Base-by-base conservation (phyloP, 352 stramenopile genomes). In the Globisporangium okanoganense region DNA sequence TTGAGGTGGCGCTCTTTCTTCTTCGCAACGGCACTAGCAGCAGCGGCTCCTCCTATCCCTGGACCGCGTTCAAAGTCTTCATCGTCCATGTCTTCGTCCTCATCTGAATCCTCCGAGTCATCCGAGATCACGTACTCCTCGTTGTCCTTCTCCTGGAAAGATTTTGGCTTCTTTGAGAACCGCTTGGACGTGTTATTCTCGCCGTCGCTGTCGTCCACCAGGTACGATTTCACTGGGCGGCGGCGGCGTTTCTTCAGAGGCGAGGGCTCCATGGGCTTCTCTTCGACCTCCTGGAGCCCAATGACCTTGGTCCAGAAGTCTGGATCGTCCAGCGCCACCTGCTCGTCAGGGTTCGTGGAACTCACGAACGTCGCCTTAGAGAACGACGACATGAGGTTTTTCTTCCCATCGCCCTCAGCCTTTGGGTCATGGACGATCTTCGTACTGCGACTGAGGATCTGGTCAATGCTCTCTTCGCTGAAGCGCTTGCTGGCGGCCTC, bases 381-480 rank as follows among this genome's bases (percentile, higher is more conserved):
- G 52, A 98, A 97, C 0, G 86, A 95, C 3, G 87, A 96, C 77
- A 94, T 94, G 3, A 85, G 56, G 54, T 69, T 92, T 57, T 88
- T 90, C 49, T 88, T 89, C 1, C 68, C 72, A 12, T 82, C 84
- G 12, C 29, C 61, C 33, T 72, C 62, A 35, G 70, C 72, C 36
- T 90, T 95, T 13, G 85, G 84, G 64, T 96, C 86, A 61, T 96
- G 86, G 2, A 96, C 70, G 44, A 96, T 95, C 27, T 78, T 94
- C 9, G 84, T 96, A 83, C 80, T 94, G 22, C 87, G 83, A 49
- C 73, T 92, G 29, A 99, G 81, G 78, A 99, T 99, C 57, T 93
- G 91, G 56, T 99, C 97, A 69, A 99, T 99, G 60, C 98, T 98
- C 71, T 98, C 97, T 62, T 98, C 89, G 52, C 96, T 96, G 75